These are phyloP conservation scores for Phytophthora constricta DNA, from an alignment of 352 stramenopile species.

Conservation along the genomic window DNA sequence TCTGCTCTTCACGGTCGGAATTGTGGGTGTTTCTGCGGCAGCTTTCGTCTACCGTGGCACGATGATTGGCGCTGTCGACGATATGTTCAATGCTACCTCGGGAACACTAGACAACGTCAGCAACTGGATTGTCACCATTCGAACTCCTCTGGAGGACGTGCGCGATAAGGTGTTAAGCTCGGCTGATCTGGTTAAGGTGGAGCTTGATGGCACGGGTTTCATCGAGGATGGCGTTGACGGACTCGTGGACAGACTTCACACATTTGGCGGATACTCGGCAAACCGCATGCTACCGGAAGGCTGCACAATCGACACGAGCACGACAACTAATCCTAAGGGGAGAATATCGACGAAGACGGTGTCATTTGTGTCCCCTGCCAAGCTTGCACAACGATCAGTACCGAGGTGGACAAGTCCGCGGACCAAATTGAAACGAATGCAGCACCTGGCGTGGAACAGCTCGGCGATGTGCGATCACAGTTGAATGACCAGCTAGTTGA, in stretches of 20 bases:
- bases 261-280: slow-evolving; percentile 37
- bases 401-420: slow-evolving; percentile 27
- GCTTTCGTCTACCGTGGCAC: slow-evolving; percentile 67
- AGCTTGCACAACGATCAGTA: slow-evolving; percentile 51
- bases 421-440: slow-evolving; percentile 50
- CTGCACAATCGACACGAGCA: slow-evolving; percentile 30
- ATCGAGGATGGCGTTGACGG: slow-evolving; percentile 46
- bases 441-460: slow-evolving; percentile 32
- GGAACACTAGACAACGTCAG: slow-evolving; percentile 48
- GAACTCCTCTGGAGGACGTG: slow-evolving; percentile 51
- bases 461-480: slow-evolving; percentile 40
- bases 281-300: slow-evolving; percentile 36
- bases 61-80: slow-evolving; percentile 46
- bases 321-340: slow-evolving; percentile 8
- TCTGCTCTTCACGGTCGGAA: slow-evolving; percentile 62
- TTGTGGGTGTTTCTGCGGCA: slow-evolving; percentile 53
- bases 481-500: slow-evolving; percentile 52
- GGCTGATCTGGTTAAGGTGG: slow-evolving; percentile 30
- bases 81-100: slow-evolving; percentile 50
- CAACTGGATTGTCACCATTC: slow-evolving; percentile 49
- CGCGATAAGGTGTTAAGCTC: slow-evolving; percentile 48
- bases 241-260: slow-evolving; percentile 39
- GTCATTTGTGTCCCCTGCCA: slow-evolving; percentile 43
- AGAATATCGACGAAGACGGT: slow-evolving; percentile 16
- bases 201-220: slow-evolving; percentile 50